Conservation (phyloP, 2,329 filamentous ascomycete species). For the Cercospora canescens region DNA sequence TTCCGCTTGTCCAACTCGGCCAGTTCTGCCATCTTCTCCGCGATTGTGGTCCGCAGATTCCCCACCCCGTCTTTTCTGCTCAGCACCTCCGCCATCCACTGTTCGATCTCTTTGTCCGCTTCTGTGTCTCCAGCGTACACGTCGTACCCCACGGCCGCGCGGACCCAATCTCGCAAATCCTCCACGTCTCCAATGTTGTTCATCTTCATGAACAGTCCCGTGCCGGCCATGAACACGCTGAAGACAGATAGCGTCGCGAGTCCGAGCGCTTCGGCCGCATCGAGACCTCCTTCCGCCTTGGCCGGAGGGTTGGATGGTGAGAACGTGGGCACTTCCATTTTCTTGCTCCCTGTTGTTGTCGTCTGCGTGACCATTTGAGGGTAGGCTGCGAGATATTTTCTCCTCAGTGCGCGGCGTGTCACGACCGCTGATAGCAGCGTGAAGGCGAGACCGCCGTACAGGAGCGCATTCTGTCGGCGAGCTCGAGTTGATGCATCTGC, state of each 20-base stretch:
- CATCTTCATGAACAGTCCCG: conserved; percentile 73
- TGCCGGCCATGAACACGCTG: conserved; percentile 71
- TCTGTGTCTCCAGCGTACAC: conserved; percentile 56
- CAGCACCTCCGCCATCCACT: conserved; percentile 52
- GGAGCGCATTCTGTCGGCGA: conserved; percentile 49
- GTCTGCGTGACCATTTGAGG: conserved; percentile 45
- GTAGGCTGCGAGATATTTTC: conserved; percentile 61
- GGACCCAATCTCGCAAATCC: conserved; percentile 60
- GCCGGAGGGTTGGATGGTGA: conserved; percentile 18
- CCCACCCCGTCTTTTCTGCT: conserved; percentile 48
- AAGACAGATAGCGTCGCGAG: conserved; percentile 84
- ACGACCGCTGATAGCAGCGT: conserved; percentile 70
- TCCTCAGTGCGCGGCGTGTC: conserved; percentile 64
- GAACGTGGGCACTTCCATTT: conserved; percentile 20
- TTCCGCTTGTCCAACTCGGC: conserved; percentile 29
- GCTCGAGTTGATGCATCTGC: conserved; percentile 30
- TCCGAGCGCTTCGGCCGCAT: conserved; percentile 80
- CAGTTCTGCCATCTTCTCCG: conserved; percentile 33
- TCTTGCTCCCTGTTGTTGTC: background rate
- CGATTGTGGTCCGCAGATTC: conserved; percentile 30
- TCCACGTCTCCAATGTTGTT: conserved; percentile 65
- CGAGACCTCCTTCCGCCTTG: conserved; percentile 56
- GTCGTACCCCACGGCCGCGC: conserved; percentile 58
- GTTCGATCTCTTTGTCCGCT: conserved; percentile 55
- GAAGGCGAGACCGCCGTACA: conserved; percentile 74